Evolutionary conservation across 257 asterid genomes (phyloP).

Genomic region (Rhazya stricta): DNA sequence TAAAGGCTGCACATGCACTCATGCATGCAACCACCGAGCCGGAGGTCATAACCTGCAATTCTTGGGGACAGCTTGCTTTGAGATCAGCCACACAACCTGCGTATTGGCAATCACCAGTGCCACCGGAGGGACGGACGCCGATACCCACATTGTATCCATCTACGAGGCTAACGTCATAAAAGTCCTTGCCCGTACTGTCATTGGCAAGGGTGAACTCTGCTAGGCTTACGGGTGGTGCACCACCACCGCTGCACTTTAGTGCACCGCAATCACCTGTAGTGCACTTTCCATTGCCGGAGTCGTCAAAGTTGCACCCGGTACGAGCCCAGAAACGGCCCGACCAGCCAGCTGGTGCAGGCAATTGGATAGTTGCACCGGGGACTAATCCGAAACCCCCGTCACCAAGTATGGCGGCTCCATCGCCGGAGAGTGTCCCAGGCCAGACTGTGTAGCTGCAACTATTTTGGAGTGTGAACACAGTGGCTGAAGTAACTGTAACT

Average conservation of each 20-base stretch:
- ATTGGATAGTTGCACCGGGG: conserved; percentile 55
- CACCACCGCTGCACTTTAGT: conserved; percentile 57
- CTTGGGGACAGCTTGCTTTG: conserved; percentile 48
- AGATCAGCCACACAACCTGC: conserved; percentile 63
- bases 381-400: conserved; percentile 62
- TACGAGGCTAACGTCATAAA: conserved; percentile 85
- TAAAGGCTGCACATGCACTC: conserved; percentile 70
- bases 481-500: conserved; percentile 30
- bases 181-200: conserved; percentile 36
- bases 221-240: conserved; percentile 62
- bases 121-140: conserved; percentile 50
- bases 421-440: conserved; percentile 91
- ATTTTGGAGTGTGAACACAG: conserved; percentile 65
- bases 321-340: conserved; percentile 97
- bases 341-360: conserved; percentile 74
- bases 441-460: conserved; percentile 65
- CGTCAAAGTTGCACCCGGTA: conserved; percentile 63
- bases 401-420: conserved; percentile 57
- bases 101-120: conserved; percentile 55
- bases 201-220: conserved; percentile 68
- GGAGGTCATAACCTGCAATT: conserved; percentile 40
- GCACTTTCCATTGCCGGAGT: conserved; percentile 57
- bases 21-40: conserved; percentile 70
- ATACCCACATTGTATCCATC: conserved; percentile 81
- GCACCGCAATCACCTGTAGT: conserved; percentile 77